These are phyloP conservation scores for Termitomyces heimii DNA, from an alignment of 768 basidiomycete species.

Conservation along the genomic window DNA sequence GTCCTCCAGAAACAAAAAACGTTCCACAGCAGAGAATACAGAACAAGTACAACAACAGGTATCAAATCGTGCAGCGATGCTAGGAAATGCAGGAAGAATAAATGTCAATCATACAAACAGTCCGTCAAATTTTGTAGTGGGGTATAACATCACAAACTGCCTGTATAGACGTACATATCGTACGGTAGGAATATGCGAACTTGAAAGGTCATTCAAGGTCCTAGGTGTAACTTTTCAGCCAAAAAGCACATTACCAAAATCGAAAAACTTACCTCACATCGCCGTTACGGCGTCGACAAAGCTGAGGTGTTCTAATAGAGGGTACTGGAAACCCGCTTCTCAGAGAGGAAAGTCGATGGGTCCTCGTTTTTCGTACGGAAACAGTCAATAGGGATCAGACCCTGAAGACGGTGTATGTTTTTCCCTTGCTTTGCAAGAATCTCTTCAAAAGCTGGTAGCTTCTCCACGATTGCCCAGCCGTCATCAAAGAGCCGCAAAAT, in stretches of 20 bases:
- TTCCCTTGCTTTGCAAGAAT: slow-evolving; percentile 21
- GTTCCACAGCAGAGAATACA: not conserved
- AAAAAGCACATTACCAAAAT: not conserved
- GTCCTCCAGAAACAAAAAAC: not conserved
- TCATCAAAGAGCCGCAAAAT: slow-evolving; percentile 57
- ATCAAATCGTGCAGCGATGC: not conserved
- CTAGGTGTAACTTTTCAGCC: not conserved
- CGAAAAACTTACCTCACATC: not conserved
- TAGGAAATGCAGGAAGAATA: not conserved
- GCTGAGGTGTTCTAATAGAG: not conserved
- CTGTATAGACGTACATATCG: not conserved
- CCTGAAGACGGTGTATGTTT: slow-evolving; percentile 19
- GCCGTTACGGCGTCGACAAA: not conserved
- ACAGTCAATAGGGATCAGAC: slow-evolving; percentile 69
- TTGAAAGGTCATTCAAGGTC: not conserved
- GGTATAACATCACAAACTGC: not conserved
- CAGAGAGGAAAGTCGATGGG: slow-evolving; percentile 41
- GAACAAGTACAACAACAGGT: not conserved
- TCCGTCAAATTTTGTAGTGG: not conserved
- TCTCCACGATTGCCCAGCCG: slow-evolving; percentile 65
- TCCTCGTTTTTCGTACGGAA: slow-evolving; percentile 43
- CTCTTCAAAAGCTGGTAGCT: slow-evolving; percentile 18
- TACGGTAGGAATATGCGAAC: not conserved
- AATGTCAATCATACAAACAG: not conserved
- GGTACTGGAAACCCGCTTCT: slow-evolving; percentile 33